phyloP scores from a whole-genome alignment of 2,329 filamentous ascomycete species.

The Trichophyton simii region DNA sequence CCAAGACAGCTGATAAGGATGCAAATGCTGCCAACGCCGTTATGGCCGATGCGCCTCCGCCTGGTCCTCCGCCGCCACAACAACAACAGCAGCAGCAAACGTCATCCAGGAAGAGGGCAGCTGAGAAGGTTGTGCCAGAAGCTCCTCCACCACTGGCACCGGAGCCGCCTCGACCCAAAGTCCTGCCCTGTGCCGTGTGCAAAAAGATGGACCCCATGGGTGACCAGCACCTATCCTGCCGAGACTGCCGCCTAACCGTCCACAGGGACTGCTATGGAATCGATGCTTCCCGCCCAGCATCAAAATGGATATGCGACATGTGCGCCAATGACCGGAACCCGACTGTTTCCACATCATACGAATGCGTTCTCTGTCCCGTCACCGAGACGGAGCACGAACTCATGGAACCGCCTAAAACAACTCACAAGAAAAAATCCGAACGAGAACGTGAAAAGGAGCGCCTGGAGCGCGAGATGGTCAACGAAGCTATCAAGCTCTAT shows the following conservation, averaged over 20 bases:
- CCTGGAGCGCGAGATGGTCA: constrained; percentile 69
- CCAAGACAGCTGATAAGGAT: constrained; percentile 41
- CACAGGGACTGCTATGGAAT: constrained; percentile 92
- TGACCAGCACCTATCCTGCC: constrained; percentile 64
- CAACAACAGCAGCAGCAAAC: no score
- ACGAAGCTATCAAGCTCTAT: constrained; percentile 69
- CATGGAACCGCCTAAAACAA: constrained; percentile 65
- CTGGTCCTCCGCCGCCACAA: constrained; percentile 20
- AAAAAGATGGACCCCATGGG: constrained; percentile 57
- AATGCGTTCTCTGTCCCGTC: constrained; percentile 83
- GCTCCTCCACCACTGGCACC: constrained; percentile 49
- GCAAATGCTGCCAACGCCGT: constrained; percentile 35
- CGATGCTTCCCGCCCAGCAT: constrained; percentile 50
- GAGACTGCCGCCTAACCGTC: constrained; percentile 80
- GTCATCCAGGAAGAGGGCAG: constrained; percentile 49
- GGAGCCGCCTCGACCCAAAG: constrained; percentile 64
- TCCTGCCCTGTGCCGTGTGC: constrained; percentile 78
- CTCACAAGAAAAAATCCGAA: constrained; percentile 80
- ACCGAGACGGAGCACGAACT: constrained; percentile 71
- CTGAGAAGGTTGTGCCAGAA: constrained; percentile 44
- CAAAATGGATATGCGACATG: constrained; percentile 92
- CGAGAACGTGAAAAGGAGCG: constrained; percentile 83
- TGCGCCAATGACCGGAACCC: constrained; percentile 89
- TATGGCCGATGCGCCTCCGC: constrained; percentile 19
- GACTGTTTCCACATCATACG: constrained; percentile 83